Conservation (phyloP, 2,329 filamentous ascomycete species). For the Pseudogymnoascus verrucosus region DNA sequence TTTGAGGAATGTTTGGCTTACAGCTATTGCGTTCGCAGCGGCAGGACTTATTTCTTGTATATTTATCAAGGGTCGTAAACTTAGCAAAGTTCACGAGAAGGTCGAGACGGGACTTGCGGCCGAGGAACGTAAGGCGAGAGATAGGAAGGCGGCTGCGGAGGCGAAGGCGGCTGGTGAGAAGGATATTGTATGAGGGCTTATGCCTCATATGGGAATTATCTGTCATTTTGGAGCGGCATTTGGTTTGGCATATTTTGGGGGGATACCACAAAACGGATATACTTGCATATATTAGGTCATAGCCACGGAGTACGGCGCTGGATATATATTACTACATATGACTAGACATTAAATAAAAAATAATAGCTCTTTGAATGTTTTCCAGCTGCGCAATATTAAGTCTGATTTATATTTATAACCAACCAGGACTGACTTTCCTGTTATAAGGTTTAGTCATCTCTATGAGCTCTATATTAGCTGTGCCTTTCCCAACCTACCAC, state of each 20-base stretch:
- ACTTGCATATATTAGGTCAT: background rate
- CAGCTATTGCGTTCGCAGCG: slow-evolving; percentile 23
- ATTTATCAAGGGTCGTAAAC: slow-evolving; percentile 36
- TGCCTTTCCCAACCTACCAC: background rate
- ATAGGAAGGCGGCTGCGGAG: slow-evolving; percentile 13
- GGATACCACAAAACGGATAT: background rate
- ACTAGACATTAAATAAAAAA: background rate
- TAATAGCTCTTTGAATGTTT: background rate
- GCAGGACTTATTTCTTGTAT: slow-evolving; percentile 33
- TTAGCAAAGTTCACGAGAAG: slow-evolving; percentile 43
- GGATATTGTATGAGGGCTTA: background rate
- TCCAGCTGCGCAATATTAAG: background rate
- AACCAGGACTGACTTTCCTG: background rate
- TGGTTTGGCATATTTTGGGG: background rate
- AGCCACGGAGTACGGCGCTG: background rate
- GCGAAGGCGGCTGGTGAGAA: slow-evolving; percentile 13
- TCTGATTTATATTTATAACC: background rate
- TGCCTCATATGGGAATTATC: background rate
- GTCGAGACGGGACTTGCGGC: slow-evolving; percentile 38
- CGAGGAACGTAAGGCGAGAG: slow-evolving; percentile 16
- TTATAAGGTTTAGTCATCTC: background rate
- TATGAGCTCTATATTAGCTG: background rate
- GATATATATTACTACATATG: background rate
- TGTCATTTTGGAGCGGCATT: background rate
- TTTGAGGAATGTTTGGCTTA: slow-evolving; percentile 26